phyloP scores from a whole-genome alignment of 257 asterid species.

The Lithospermum erythrorhizon region DNA sequence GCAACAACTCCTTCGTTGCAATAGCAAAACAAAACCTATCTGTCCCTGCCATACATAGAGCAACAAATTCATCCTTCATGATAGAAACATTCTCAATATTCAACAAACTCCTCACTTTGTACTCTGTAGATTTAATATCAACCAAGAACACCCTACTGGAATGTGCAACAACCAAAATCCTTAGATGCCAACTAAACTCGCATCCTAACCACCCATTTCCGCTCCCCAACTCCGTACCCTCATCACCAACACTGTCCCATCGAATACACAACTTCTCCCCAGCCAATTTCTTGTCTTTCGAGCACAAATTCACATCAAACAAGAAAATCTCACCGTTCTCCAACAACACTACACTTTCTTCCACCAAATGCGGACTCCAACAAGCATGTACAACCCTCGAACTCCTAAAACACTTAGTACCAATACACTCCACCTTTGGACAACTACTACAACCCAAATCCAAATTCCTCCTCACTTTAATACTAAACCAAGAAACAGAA shows the following conservation, averaged over 20 bases:
- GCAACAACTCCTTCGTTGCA: slow-evolving; percentile 35
- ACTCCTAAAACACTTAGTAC: slow-evolving; percentile 37
- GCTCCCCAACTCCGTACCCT: slow-evolving; percentile 13
- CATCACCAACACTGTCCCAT: slow-evolving; percentile 26
- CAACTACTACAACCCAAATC: slow-evolving; percentile 8
- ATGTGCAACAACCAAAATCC: slow-evolving; percentile 48
- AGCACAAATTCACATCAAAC: slow-evolving; percentile 42
- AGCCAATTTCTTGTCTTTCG: slow-evolving; percentile 13
- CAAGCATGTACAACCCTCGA: slow-evolving; percentile 39
- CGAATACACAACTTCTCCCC: slow-evolving; percentile 24
- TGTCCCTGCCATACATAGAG: slow-evolving; percentile 40
- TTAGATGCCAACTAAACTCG: slow-evolving; percentile 75
- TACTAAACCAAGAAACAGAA: slow-evolving; percentile 55
- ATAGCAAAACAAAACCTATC: slow-evolving; percentile 42
- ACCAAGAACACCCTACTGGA: slow-evolving; percentile 42
- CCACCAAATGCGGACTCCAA: slow-evolving; percentile 77
- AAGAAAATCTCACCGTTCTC: slow-evolving; percentile 56
- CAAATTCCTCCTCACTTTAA: slow-evolving; percentile 16
- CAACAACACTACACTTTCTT: slow-evolving; percentile 64
- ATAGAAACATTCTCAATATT: slow-evolving; percentile 39
- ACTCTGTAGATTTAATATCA: slow-evolving; percentile 37
- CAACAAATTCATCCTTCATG: slow-evolving; percentile 41
- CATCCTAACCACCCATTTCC: slow-evolving; percentile 42
- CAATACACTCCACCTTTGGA: slow-evolving; percentile 35
- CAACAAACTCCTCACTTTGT: slow-evolving; percentile 35